Percentiles rank a stretch among this genome's conserved stretches.
These are phyloP conservation scores for Rhizophagus clarus DNA, from an alignment of 192 early-diverging fungal genomes.

Conservation along the genomic window DNA sequence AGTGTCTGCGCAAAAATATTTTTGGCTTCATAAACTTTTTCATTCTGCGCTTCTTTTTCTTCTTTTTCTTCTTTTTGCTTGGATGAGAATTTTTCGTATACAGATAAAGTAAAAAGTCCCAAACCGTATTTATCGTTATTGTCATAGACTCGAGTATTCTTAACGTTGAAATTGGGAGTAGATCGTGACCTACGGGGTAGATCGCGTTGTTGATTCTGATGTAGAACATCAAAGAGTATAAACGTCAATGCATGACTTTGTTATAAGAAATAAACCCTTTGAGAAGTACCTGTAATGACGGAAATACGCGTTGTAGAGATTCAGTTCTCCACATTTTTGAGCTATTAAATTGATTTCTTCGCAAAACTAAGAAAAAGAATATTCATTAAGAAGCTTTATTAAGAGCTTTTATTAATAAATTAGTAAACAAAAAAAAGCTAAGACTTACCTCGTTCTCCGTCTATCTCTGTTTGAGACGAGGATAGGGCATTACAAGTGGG, in stretches of 20 bases:
- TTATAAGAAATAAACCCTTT: constrained; percentile 18
- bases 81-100: background rate
- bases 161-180: too few relatives aligned
- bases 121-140: background rate
- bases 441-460: constrained; percentile 1
- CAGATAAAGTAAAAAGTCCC: too few relatives aligned
- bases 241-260: constrained; percentile 1
- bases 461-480: constrained; percentile 8
- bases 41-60: too few relatives aligned
- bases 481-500: background rate
- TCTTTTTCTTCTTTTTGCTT: too few relatives aligned
- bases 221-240: constrained; percentile 1
- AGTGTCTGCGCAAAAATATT: too few relatives aligned
- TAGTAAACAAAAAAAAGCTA: constrained; percentile 12
- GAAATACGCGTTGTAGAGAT: background rate
- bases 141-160: background rate
- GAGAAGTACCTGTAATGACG: constrained; percentile 3
- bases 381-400: too few relatives aligned
- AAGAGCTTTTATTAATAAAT: constrained; percentile 1
- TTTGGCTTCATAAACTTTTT: too few relatives aligned
- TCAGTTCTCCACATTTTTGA: background rate
- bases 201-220: background rate
- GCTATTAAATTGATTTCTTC: too few relatives aligned
- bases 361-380: background rate
- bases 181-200: background rate